Evolutionary conservation across 805 yeast genomes (phyloP), one percentile per base, ranked within the genome.

Genomic region (Ogataea salicorniae): DNA sequence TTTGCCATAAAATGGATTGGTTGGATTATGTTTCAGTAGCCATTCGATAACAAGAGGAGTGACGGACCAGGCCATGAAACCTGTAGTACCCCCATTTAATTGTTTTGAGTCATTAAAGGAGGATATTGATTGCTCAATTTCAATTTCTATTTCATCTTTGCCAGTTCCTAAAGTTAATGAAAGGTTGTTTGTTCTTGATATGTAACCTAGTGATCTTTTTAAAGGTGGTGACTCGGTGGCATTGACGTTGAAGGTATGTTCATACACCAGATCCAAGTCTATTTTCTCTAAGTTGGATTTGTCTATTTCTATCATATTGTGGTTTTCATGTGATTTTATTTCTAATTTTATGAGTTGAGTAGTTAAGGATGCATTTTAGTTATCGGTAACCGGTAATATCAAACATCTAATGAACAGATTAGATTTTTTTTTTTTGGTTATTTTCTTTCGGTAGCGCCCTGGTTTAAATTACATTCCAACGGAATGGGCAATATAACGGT

Each of bases 41-140:
- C 89, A 83, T 39, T 79, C 74, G 1, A 72, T 71, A 37, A 83
- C 65, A 2, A 68, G 57, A 2, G 73, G 70, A 1, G 81, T 70
- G 1, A 79, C 67, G 38, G 68, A 66, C 90, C 90, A 83, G 37
- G 82, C 67, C 4, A 83, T 74, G 50, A 77, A 84, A 13, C 90
- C 90, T 0, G 88, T 82, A 5, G 84, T 75, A 23, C 62, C 52
- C 17, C 76, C 69, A 15, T 64, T 37, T 26, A 68, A 59, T 0
- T 59, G 55, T 23, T 63, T 60, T 2, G 73, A 69, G 11, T 57
- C 48, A 15, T 69, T 55, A 42, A 70, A 55, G 0, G 60, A 52
- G 0, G 68, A 55, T 3, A 66, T 46, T 0, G 73, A 67, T 45
- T 71, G 76, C 15, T 60, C 53, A n/a, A 67, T 42, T n/a, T 34